A percentile compares a stretch with the other conserved stretches of the same genome.
phyloP scores from a whole-genome alignment of 2,329 filamentous ascomycete species.

The Fulvia fulva region DNA sequence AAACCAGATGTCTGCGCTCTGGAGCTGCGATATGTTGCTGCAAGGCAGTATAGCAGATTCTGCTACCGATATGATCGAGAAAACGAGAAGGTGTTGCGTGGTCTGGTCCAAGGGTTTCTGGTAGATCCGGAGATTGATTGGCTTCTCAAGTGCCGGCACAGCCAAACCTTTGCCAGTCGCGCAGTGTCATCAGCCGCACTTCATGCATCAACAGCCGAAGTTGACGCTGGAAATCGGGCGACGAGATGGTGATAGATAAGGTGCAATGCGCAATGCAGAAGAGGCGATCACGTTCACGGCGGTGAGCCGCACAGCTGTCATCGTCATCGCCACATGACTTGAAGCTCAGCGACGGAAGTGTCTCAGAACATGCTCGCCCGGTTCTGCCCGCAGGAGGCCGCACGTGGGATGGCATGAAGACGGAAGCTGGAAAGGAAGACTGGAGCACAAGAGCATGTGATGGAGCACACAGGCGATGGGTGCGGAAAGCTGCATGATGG shows the following conservation, averaged over 20 bases:
- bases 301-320: conserved; percentile 16
- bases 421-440: neutral
- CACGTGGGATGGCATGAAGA: conserved; percentile 14
- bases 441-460: conserved; percentile 2
- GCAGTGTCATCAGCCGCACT: neutral
- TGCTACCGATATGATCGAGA: neutral
- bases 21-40: too few species aligned
- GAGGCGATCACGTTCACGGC: conserved; percentile 5
- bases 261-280: neutral
- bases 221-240: conserved; percentile 1
- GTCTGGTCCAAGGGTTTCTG: neutral
- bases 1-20: neutral
- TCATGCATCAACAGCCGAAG: conserved; percentile 2
- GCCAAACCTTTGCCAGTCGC: neutral
- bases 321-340: conserved; percentile 18
- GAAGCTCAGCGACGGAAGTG: conserved; percentile 15
- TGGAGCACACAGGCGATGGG: neutral
- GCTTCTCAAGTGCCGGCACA: neutral
- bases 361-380: conserved; percentile 12
- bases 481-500: neutral
- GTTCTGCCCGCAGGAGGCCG: neutral
- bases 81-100: neutral
- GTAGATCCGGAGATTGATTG: neutral
- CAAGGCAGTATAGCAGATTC: neutral
- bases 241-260: conserved; percentile 1